Base-by-base conservation (phyloP, 2,329 filamentous ascomycete species). In the Cyclaneusma minus region DNA sequence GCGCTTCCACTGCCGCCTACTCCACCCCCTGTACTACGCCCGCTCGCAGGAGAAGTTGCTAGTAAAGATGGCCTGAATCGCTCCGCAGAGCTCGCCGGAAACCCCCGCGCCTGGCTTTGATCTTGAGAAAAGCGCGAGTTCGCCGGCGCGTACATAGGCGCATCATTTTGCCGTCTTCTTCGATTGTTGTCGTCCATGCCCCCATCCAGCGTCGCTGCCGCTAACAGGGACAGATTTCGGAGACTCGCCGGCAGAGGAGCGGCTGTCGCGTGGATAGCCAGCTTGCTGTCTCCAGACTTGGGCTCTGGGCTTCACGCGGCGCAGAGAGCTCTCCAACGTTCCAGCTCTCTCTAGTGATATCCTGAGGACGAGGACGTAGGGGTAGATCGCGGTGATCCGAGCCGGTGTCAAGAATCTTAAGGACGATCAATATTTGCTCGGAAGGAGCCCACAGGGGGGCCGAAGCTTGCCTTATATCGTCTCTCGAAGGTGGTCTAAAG, bases 161-260 rank as follows among this genome's bases (percentile, higher is more conserved):
- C 62, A 55, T 79, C 78, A 66, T 77, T 69, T 60, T 78, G 76
- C 66, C 78, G 76, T 60, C 72, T 65, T 47, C 70, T 63, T 49
- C 67, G 70, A 54, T 68, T 68, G 58, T 74, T 69, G 56, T 78
- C 72, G 62, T 87, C 81, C 81, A 89, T 89, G 49, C 69, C 72
- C 55, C 54, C 50, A 59, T 60, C 50, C 46, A 57, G 54, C 50
- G 56, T 52, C 53, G 58, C 56, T 51, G 60, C 56, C 55, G 56
- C 59, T 55, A 62, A 54, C 54, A 59, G 58, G 54, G 64, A 61
- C 61, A 67, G 62, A 49, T 68, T 61, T 60, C 64, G 66, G 58
- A 68, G 64, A 57, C 64, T 64, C 60, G 62, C 64, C 58, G 70
- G 71, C 59, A 70, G 68, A 52, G 68, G 58, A 57, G 65, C 63